phyloP scores from a whole-genome alignment of 257 asterid species.

The Scutellaria baicalensis region DNA sequence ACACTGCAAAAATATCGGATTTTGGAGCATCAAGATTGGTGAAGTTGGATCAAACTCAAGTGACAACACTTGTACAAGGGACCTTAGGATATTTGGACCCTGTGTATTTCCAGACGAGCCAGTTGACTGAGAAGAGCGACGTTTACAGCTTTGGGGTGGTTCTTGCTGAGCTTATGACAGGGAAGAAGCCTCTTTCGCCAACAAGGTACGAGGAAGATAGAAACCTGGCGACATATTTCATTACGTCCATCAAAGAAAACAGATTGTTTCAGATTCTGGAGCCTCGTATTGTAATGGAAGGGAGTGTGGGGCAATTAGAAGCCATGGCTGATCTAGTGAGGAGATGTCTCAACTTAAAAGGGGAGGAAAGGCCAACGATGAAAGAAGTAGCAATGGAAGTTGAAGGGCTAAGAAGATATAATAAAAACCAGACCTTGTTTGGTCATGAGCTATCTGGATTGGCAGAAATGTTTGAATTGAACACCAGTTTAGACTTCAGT shows the following conservation, averaged over 20 bases:
- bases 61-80: constrained; percentile 26
- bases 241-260: constrained; percentile 23
- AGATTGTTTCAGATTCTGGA: constrained; percentile 29
- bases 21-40: constrained; percentile 31
- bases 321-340: constrained; percentile 28
- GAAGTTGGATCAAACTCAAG: constrained; percentile 27
- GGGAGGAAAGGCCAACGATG: constrained; percentile 48
- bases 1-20: constrained; percentile 26
- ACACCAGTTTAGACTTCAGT: background rate
- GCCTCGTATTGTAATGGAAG: constrained; percentile 32
- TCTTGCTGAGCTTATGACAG: constrained; percentile 36
- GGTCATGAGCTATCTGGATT: background rate
- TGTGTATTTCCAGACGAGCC: constrained; percentile 23
- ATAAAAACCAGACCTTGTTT: background rate
- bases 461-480: background rate
- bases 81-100: constrained; percentile 36
- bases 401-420: constrained; percentile 18
- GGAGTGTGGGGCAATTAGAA: constrained; percentile 28
- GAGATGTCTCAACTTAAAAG: constrained; percentile 31
- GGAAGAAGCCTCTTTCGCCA: constrained; percentile 15
- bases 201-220: constrained; percentile 10
- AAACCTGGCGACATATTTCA: constrained; percentile 32
- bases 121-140: constrained; percentile 25
- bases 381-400: constrained; percentile 49
- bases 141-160: constrained; percentile 35